Evolutionary conservation across 345 rosid species (phyloP).

Genomic region (Acer negundo): DNA sequence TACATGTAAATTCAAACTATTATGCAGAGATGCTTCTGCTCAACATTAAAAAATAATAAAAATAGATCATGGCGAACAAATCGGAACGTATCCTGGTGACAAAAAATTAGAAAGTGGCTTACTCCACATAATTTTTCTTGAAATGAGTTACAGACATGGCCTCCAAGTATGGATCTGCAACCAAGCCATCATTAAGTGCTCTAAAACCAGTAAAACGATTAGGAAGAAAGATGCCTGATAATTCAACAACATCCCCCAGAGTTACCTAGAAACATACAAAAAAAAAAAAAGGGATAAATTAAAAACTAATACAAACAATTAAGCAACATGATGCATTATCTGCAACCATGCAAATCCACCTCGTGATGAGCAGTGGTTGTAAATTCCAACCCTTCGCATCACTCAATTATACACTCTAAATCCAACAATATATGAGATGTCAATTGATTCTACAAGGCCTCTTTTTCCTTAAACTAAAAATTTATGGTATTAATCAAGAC

Average conservation of each 20-base stretch:
- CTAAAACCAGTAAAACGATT: conserved; percentile 91
- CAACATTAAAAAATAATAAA: not conserved
- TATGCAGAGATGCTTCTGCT: not conserved
- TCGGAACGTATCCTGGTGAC: not conserved
- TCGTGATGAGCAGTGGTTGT: not conserved
- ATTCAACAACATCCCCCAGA: conserved; percentile 95
- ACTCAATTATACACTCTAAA: not conserved
- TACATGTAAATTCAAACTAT: conserved; percentile 1
- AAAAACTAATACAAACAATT: not conserved
- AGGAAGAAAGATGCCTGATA: conserved; percentile 97
- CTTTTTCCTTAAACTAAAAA: not conserved
- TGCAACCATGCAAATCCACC: conserved; percentile 1
- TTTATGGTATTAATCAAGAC: not conserved
- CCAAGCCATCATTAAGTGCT: conserved; percentile 96
- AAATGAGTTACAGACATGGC: conserved; percentile 87
- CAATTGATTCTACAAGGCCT: not conserved
- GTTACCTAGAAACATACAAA: conserved; percentile 54
- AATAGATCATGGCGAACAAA: not conserved
- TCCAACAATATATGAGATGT: not conserved
- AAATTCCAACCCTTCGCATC: not conserved
- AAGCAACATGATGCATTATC: too few relatives aligned
- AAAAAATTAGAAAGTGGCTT: conserved; percentile 35
- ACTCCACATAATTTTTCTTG: conserved; percentile 98
- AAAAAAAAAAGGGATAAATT: not conserved
- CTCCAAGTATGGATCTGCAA: conserved; percentile 94